Evolutionary conservation across 2,329 filamentous ascomycete species (phyloP), one percentile per base, ranked within the genome.

Genomic region (Fusarium circinatum): DNA sequence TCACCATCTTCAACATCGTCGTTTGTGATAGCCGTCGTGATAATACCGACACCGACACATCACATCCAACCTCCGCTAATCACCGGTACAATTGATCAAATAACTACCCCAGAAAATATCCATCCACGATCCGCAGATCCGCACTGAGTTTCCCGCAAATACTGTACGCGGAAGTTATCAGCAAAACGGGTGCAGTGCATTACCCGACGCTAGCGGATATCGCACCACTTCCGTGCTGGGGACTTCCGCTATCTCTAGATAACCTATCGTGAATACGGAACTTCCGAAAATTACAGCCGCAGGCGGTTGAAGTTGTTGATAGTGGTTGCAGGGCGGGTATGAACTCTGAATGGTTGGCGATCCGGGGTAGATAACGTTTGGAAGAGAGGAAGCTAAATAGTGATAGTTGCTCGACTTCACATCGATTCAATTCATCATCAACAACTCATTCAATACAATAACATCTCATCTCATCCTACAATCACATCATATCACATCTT

Each of bases 141-240:
- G 51, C 51, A 44, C 4, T 9, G 24, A 38, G 8, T 1, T 15
- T 36, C 12, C 55, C 41, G 39, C 28, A 42, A 11, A 24, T 5
- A 5, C 32, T 34, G 32, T 34, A 34, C 20, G 24, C 48, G 15
- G 38, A 1, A 10, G 24, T 13, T 34, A 57, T 58, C 58, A 44
- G n/a, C 1, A 10, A 28, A n/a, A 42, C 10, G 51, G 22, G 20
- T 17, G 44, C 49, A 64, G 72, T 75, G 72, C 68, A 49, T 64
- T 75, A 75, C 54, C 72, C 72, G 72, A 70, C 65, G 36, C 69
- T 62, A 75, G 72, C 72, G 72, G 72, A 49, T 75, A 75, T 41
- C 7, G 24, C 18, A 59, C 61, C 32, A 48, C 41, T 34, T 44
- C 57, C 64, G 57, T 58, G 15, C 41, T 15, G 54, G 34, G 41